Percentiles rank a stretch among this genome's conserved stretches.
Evolutionary conservation across 306 rosid genomes (phyloP).

Genomic region (Castanopsis chinensis): DNA sequence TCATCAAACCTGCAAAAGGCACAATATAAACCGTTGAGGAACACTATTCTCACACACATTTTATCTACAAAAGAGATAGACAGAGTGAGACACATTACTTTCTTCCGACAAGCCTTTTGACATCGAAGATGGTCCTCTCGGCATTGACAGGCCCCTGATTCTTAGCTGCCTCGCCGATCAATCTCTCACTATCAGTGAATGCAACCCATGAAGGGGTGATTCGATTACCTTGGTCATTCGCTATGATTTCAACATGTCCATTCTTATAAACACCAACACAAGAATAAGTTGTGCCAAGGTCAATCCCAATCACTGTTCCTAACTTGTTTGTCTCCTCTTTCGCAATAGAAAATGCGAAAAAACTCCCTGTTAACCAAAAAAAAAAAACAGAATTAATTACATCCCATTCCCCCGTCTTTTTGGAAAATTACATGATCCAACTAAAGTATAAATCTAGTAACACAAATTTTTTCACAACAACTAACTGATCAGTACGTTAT

Average conservation of each 20-base stretch:
- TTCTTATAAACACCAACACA: slow-evolving; percentile 17
- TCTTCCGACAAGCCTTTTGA: slow-evolving; percentile 17
- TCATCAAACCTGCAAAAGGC: no score
- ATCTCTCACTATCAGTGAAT: slow-evolving; percentile 22
- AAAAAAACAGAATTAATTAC: background rate
- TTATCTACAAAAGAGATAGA: background rate
- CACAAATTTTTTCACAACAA: no score
- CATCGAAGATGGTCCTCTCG: slow-evolving; percentile 9
- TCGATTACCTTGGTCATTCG: slow-evolving; percentile 15
- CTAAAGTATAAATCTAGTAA: background rate
- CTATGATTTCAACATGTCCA: slow-evolving; percentile 11
- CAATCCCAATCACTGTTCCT: slow-evolving; percentile 16
- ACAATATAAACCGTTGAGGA: no score
- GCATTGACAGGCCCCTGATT: slow-evolving; percentile 14
- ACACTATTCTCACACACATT: no score
- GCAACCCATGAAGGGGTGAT: slow-evolving; percentile 22
- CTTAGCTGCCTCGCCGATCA: slow-evolving; percentile 22
- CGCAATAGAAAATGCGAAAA: background rate
- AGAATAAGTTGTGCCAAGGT: slow-evolving; percentile 18
- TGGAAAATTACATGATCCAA: background rate
- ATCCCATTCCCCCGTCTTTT: background rate
- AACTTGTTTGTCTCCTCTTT: no score
- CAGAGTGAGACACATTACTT: background rate
- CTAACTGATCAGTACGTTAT: no score
- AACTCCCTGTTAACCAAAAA: background rate